These are phyloP conservation scores for Recurvomyces mirabilis DNA, from an alignment of 495 filamentous ascomycete species.

Conservation along the genomic window DNA sequence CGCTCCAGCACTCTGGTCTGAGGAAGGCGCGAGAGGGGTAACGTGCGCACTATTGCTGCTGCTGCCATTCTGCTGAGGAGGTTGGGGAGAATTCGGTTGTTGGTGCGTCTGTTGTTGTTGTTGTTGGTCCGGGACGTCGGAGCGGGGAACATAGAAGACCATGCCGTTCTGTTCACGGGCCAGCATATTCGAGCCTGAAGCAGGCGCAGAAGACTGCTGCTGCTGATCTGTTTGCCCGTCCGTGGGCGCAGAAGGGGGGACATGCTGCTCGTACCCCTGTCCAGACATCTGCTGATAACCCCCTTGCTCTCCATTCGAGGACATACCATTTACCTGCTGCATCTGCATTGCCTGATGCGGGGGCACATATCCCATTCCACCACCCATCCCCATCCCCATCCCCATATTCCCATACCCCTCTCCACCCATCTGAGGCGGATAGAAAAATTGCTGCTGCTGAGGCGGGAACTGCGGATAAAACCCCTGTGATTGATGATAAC, in stretches of 20 bases:
- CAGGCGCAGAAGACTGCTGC: constrained; percentile 25
- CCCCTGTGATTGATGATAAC: constrained; percentile 35
- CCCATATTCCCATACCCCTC: too few species aligned
- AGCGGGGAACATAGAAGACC: constrained; percentile 84
- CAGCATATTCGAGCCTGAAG: constrained; percentile 54
- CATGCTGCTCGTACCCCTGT: constrained; percentile 30
- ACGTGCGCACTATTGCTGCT: too few species aligned
- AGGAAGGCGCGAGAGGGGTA: too few species aligned
- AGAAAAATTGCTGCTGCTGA: constrained; percentile 37
- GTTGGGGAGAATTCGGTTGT: too few species aligned
- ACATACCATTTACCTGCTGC: too few species aligned
- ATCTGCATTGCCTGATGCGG: constrained; percentile 11
- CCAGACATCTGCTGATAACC: background rate
- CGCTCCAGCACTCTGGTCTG: constrained; percentile 28
- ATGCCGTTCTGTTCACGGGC: constrained; percentile 90
- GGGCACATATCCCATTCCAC: too few species aligned
- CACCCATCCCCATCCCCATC: too few species aligned
- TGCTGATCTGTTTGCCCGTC: constrained; percentile 34
- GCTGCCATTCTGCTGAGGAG: too few species aligned
- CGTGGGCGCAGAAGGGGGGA: constrained; percentile 23
- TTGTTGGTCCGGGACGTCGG: constrained; percentile 37
- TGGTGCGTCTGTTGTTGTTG: too few species aligned
- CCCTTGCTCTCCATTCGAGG: too few species aligned
- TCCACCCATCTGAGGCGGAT: too few species aligned
- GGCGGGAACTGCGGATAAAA: constrained; percentile 49